Conservation (phyloP, 768 basidiomycete species). For the Leucosporidium scottii region DNA sequence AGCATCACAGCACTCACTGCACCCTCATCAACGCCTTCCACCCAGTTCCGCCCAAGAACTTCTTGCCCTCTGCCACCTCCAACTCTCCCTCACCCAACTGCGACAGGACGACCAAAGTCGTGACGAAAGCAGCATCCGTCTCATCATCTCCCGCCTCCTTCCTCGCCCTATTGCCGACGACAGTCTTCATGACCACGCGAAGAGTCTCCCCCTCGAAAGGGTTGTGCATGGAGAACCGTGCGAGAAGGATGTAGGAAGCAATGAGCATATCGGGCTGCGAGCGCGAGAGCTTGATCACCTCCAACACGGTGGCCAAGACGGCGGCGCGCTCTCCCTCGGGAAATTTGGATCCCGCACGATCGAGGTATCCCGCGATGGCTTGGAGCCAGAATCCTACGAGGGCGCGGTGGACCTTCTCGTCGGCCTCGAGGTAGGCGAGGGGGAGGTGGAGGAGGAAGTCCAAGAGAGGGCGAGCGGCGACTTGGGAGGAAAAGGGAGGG, state of each 20-base stretch:
- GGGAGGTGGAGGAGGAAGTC: constrained; percentile 64
- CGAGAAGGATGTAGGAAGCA: constrained; percentile 59
- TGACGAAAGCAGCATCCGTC: constrained; percentile 48
- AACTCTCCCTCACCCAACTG: constrained; percentile 29
- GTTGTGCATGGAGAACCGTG: constrained; percentile 61
- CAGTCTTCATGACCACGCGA: constrained; percentile 53
- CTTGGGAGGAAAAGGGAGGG: constrained; percentile 52
- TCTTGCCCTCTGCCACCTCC: constrained; percentile 53
- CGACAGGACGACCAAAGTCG: constrained; percentile 58
- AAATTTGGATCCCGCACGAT: constrained; percentile 46
- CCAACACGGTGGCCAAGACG: constrained; percentile 38
- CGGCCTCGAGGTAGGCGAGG: constrained; percentile 49
- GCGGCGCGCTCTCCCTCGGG: constrained; percentile 35
- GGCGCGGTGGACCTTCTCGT: constrained; percentile 52
- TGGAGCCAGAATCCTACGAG: constrained; percentile 77
- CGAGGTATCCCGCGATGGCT: constrained; percentile 69
- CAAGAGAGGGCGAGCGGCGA: constrained; percentile 61
- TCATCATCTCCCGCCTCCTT: constrained; percentile 36
- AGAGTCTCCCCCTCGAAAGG: constrained; percentile 56
- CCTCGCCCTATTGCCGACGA: constrained; percentile 47
- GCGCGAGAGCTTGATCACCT: constrained; percentile 26
- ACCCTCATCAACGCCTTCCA: constrained; percentile 39
- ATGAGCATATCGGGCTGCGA: constrained; percentile 23
- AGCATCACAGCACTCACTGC: constrained; percentile 15
- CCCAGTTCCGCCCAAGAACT: constrained; percentile 47